Base-by-base conservation (phyloP, 352 stramenopile species). In the Phytophthora pinifolia region DNA sequence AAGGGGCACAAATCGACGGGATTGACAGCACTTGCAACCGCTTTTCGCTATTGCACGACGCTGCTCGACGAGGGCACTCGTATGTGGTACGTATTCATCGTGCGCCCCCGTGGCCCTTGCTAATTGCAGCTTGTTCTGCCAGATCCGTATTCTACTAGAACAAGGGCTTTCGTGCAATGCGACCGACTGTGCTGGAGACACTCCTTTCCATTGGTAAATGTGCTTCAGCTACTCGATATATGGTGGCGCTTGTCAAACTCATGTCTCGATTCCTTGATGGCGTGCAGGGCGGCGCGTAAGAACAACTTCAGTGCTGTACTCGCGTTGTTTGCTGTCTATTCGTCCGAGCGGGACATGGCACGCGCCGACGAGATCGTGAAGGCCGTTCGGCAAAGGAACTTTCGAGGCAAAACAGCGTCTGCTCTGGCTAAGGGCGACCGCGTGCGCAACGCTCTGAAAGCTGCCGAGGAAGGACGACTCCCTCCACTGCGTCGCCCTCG, bases 1-100 rank as follows among this genome's bases (percentile, higher is more conserved):
- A 89, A 74, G 78, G 74, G 8, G 77, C 74, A 2, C 65, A 84
- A 59, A 49, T 83, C 9, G 48, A 76, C 32, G 63, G 58, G 20
- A 49, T 87, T 12, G 80, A 91, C 46, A 78, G 66, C 42, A 62
- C 64, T 15, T 74, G 63, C 52, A 91, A 91, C 39, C 63, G 65
- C 1, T 88, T 86, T 50, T 81, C 80, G 10, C 46, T 91, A 8
- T 46, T 91, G 13, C 80, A 91, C 38, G 80, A 91, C 44, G 71
- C 74, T 15, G 78, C 76, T 32, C 65, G 80, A 42, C 63, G 76
- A 32, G 80, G 80, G 3, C 72, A 88, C 46, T 54, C 53, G 4
- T 38, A 67, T 51, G 74, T 88, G 31, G 78, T 90, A 65, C 14
- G 69, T 41, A 25, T 27, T 27, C 22, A 27, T 27, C 22, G 22